Evolutionary conservation across 75 land plant species (phyloP).

Genomic region (Chamaecyparis obtusa): DNA sequence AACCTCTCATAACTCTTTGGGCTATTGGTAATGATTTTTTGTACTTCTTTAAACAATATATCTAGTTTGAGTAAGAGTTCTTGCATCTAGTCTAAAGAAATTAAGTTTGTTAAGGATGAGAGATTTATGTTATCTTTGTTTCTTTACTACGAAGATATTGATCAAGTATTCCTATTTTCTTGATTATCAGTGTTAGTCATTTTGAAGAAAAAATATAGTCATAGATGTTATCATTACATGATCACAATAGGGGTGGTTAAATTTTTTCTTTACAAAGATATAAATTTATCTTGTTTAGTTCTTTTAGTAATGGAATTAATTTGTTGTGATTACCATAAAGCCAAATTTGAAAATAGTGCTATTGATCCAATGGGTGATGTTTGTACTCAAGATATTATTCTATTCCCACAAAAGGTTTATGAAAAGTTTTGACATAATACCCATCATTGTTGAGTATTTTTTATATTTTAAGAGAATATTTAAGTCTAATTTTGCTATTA

Average conservation of each 20-base stretch:
- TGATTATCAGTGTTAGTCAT: background rate
- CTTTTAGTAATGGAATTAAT: background rate
- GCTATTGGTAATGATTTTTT: background rate
- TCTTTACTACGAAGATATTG: background rate
- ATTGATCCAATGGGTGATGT: conserved; percentile 26
- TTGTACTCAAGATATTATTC: conserved; percentile 26
- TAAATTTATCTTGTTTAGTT: background rate
- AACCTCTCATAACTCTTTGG: background rate
- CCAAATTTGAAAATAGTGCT: background rate
- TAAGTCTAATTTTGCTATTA: too few species aligned
- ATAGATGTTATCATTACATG: conserved; percentile 10
- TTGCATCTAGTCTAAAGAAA: too few species aligned
- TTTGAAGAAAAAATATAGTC: background rate
- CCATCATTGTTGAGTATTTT: background rate
- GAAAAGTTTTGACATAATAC: conserved; percentile 18
- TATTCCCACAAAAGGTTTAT: conserved; percentile 33
- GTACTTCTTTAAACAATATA: background rate
- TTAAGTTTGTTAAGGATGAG: background rate
- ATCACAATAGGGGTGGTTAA: conserved; percentile 19
- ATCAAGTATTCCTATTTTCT: background rate
- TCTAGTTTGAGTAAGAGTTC: background rate
- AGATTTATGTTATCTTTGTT: too few species aligned
- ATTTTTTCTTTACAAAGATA: background rate
- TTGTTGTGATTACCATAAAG: background rate
- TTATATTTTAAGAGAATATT: too few species aligned